phyloP scores from a whole-genome alignment of 106 monocot genomes.

The Platanthera guangdongensis region DNA sequence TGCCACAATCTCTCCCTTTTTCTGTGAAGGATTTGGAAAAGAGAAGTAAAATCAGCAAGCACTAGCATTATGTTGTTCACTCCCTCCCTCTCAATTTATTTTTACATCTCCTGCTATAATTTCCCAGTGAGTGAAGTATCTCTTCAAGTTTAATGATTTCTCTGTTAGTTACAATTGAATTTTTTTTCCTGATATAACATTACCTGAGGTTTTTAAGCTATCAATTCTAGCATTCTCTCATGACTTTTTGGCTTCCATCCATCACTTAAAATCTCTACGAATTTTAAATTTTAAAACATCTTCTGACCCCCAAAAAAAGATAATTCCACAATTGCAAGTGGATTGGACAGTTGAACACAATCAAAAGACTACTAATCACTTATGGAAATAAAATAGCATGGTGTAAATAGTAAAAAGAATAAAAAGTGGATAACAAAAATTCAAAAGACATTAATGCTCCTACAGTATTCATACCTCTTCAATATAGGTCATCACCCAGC shows the following conservation, averaged over 20 bases:
- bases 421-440: background rate
- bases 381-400: background rate
- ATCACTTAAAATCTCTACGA: background rate
- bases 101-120: background rate
- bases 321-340: background rate
- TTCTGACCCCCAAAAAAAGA: background rate
- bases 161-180: background rate
- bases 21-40: background rate
- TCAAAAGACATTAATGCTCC: background rate
- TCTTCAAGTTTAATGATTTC: background rate
- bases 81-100: background rate
- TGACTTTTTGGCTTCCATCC: background rate
- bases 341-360: background rate
- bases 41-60: background rate
- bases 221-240: background rate
- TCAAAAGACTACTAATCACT: background rate
- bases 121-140: background rate
- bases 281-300: background rate
- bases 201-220: background rate
- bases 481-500: slow-evolving; percentile 75
- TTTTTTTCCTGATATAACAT: background rate
- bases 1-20: background rate
- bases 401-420: background rate
- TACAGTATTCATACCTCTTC: slow-evolving; percentile 49
- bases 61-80: background rate